A percentile compares a stretch with the other conserved stretches of the same genome.
phyloP scores from a whole-genome alignment of 164 flowering plant genomes.

The Magnolia officinalis region DNA sequence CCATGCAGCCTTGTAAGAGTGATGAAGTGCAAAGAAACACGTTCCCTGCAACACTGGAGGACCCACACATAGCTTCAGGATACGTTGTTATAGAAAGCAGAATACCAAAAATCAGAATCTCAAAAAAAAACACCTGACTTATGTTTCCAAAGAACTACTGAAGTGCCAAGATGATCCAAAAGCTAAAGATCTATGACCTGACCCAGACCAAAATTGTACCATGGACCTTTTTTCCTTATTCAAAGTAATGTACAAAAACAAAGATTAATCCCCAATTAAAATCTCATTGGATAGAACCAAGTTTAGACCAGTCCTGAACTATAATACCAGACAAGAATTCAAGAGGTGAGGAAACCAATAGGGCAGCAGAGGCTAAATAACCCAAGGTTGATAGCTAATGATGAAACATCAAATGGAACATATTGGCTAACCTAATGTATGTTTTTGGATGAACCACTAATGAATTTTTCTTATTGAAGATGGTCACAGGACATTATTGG shows the following conservation, averaged over 20 bases:
- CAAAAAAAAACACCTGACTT: not conserved
- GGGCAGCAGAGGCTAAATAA: not conserved
- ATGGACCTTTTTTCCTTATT: no score
- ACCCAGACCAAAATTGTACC: no score
- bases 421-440: no score
- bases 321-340: not conserved
- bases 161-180: not conserved
- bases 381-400: no score
- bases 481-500: no score
- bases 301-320: not conserved
- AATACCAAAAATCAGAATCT: not conserved
- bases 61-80: not conserved
- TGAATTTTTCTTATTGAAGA: no score
- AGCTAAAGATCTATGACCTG: not conserved
- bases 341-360: not conserved
- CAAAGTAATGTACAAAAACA: no score
- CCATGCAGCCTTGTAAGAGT: constrained; percentile 43
- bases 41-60: constrained; percentile 77
- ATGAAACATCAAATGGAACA: no score
- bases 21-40: constrained; percentile 62
- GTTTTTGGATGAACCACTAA: no score
- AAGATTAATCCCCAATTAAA: not conserved
- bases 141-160: not conserved
- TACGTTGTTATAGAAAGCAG: not conserved
- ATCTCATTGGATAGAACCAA: not conserved